Base-by-base conservation (phyloP, 805 yeast genomes). In the Sungouiella thailandica region DNA sequence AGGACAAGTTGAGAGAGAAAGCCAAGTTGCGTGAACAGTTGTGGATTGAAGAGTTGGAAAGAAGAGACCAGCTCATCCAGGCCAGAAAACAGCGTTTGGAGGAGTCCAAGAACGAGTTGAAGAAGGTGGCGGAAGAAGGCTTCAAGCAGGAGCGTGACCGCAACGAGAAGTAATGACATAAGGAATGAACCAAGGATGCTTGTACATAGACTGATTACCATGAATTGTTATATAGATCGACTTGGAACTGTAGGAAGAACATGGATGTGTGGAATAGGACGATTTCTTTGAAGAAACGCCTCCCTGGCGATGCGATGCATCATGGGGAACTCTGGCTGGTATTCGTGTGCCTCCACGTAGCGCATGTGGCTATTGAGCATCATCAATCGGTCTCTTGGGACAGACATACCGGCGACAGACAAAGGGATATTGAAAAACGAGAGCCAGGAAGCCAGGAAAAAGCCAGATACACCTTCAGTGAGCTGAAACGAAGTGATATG, bases 41-140 rank as follows among this genome's bases (percentile, higher is more conserved):
- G 45, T 89, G 97, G 97, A 82, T 88, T 41, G 86, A 83, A 53
- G 94, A 83, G 52, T 70, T 88, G 50, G 97, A 88, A 55, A 75
- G 95, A 63, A 75, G 95, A 57, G 96, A 88, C 55, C 72, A 59
- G 10, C 83, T 78, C 37, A 76, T 80, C 37, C 78, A 82, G 53
- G 76, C 70, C 40, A 70, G 95, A 49, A 78, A 74, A 57, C 58
- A 68, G 45, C 72, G 88, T 49, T 84, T 89, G 4, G 85, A 80
- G 24, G 62, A 57, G 31, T 67, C 68, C 47, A 70, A 67, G 39
- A 45, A 55, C 29, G 67, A 66, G 37, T 57, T 67, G 39, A 41
- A 60, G 19, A 47, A 50, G 20, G 63, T 66, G 61, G 61, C 68
- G 9, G 55, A 50, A 36, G 49, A 51, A 11, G 49, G 68, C 1